Conservation (phyloP, 805 yeast species). For the Wickerhamomyces alni region DNA sequence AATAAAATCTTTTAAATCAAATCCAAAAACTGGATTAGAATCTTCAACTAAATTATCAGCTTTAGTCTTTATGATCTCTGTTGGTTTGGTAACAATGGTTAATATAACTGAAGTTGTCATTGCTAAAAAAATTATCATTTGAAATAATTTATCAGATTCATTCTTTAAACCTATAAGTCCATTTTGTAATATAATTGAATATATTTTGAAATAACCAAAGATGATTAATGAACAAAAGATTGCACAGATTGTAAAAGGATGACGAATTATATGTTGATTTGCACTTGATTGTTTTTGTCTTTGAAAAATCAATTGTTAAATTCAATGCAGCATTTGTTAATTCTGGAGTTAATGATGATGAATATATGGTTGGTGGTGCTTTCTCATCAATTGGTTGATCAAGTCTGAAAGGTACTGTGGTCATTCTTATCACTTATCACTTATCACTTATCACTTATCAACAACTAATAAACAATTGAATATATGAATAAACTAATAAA, state of each 20-base stretch:
- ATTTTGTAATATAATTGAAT: conserved; percentile 11
- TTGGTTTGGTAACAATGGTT: conserved; percentile 31
- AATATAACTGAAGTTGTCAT: conserved; percentile 34
- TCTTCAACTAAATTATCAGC: conserved; percentile 32
- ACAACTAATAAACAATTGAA: too few relatives aligned
- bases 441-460: too few relatives aligned
- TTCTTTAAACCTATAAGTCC: conserved; percentile 12
- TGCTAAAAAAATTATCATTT: conserved; percentile 33
- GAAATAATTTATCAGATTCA: conserved; percentile 15
- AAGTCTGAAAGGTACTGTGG: conserved; percentile 24
- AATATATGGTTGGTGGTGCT: conserved; percentile 46
- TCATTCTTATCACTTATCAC: too few relatives aligned
- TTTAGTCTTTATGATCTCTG: conserved; percentile 42
- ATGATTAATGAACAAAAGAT: conserved; percentile 4
- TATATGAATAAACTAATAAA: too few relatives aligned
- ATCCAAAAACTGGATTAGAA: conserved; percentile 39
- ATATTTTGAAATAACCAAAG: conserved; percentile 12
- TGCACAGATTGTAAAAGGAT: conserved; percentile 31
- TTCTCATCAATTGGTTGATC: conserved; percentile 48
- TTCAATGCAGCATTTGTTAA: conserved; percentile 54
- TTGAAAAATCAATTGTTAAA: conserved; percentile 53
- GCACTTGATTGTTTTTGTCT: conserved; percentile 21
- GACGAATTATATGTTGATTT: conserved; percentile 38
- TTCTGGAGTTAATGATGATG: conserved; percentile 47
- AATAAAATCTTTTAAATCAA: conserved; percentile 45